Percentiles rank a stretch among this genome's conserved stretches.
phyloP scores from a whole-genome alignment of 1,284 basidiomycete genomes.

The Pyrrhoderma noxium region DNA sequence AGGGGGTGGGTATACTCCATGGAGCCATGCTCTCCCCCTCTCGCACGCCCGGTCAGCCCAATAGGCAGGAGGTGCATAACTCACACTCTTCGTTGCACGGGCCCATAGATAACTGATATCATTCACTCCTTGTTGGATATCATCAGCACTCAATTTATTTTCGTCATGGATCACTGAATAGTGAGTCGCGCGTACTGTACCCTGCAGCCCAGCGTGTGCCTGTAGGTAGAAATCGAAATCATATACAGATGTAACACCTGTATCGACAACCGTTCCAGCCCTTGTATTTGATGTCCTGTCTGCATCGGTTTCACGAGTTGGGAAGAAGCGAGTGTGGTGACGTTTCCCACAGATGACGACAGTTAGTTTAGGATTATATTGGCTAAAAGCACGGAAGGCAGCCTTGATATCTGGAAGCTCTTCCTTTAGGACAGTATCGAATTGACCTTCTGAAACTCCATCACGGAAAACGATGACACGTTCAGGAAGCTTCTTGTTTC shows the following conservation, averaged over 20 bases:
- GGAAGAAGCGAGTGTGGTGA: constrained; percentile 65
- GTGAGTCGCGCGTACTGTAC: constrained; percentile 59
- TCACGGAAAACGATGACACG: constrained; percentile 67
- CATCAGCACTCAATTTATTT: constrained; percentile 54
- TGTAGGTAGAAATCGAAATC: constrained; percentile 77
- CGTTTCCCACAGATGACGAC: constrained; percentile 76
- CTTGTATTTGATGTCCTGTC: constrained; percentile 63
- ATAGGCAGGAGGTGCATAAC: constrained; percentile 63
- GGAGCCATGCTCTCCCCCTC: constrained; percentile 24
- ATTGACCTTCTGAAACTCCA: constrained; percentile 74
- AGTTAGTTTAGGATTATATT: constrained; percentile 56
- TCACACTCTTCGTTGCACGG: constrained; percentile 71
- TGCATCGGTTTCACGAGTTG: constrained; percentile 39
- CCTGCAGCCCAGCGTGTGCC: constrained; percentile 64
- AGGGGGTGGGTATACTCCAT: constrained; percentile 22
- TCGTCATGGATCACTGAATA: constrained; percentile 73
- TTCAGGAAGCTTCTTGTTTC: constrained; percentile 47
- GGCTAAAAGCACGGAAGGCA: constrained; percentile 47
- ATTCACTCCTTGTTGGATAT: constrained; percentile 61
- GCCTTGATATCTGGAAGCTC: constrained; percentile 51
- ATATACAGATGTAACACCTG: constrained; percentile 62
- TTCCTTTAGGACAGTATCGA: constrained; percentile 44
- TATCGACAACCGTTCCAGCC: constrained; percentile 70
- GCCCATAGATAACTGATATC: constrained; percentile 61
- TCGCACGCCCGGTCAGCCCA: constrained; percentile 31